Base-by-base conservation (phyloP, 1,284 basidiomycete genomes). In the Leccinum holopus region DNA sequence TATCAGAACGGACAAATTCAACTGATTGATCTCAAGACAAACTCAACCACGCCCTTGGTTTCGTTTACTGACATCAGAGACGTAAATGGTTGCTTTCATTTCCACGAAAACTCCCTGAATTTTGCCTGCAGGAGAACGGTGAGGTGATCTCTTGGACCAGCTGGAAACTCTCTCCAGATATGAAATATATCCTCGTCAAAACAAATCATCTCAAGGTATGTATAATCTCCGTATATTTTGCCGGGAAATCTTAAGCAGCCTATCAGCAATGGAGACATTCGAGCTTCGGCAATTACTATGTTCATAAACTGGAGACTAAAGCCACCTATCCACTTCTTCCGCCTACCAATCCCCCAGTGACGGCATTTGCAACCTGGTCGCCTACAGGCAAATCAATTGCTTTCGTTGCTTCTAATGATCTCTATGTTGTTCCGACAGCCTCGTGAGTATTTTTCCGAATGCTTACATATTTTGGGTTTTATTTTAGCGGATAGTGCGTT, bases 241-340 rank as follows among this genome's bases (percentile, higher is more conserved):
- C 5, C 6, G 5, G 8, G 12, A 6, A 33, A 30, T 60, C 51
- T 68, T 58, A 61, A 37, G 35, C 5, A 32, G 25, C 41, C 28
- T 5, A 57, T 61, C 66, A 93, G 87, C 93, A 96, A 87, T 99
- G 96, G 95, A 84, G 97, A 41, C 85, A 91, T 75, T 97, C 95
- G 8, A 88, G 86, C 59, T 90, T 91, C 72, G 89, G 89, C 25
- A 96, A 96, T 74, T 95, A 94, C 71, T 97, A 92, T 76, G 81
- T 98, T 21, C 91, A 91, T 80, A 76, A 85, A 82, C 75, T 88
- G 66, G 73, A 80, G 71, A 78, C 83, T 64, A 81, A 84, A 66
- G 69, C 73, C 30, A 95, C 95, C 2, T 81, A 83, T 63, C 86
- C 94, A 1, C 78, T 97, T 49, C 81, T 86, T 60, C 77, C 85